Evolutionary conservation across 2,329 filamentous ascomycete species (phyloP).

Genomic region (Tothia fuscella): DNA sequence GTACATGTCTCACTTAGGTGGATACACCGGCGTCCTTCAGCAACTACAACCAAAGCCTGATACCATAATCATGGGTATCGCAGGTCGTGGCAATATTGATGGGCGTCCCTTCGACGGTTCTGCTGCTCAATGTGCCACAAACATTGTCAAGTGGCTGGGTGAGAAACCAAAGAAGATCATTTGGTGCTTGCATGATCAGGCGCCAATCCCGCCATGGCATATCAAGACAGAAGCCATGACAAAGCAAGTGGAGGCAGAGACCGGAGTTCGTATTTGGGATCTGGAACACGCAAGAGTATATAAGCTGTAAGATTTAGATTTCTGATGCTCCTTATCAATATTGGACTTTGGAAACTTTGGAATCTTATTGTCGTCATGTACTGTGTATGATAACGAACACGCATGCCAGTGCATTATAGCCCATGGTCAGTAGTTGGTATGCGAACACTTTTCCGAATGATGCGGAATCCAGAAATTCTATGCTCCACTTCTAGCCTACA

Average conservation of each 20-base stretch:
- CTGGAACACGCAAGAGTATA: neutral
- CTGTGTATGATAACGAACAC: no score
- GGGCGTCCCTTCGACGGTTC: conserved; percentile 5
- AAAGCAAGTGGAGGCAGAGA: neutral
- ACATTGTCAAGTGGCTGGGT: conserved; percentile 2
- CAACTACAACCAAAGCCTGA: conserved; percentile 16
- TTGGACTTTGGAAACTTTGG: no score
- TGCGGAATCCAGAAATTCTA: no score
- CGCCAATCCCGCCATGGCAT: neutral
- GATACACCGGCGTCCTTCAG: conserved; percentile 15
- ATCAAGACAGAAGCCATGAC: neutral
- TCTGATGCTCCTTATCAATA: no score
- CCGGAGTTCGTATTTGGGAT: neutral
- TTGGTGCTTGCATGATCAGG: conserved; percentile 4
- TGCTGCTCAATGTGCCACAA: conserved; percentile 2
- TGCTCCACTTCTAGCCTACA: no score
- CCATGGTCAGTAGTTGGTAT: no score
- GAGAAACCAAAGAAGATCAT: conserved; percentile 2
- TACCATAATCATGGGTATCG: conserved; percentile 16
- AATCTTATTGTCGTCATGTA: no score
- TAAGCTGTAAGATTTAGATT: no score
- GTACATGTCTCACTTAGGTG: conserved; percentile 17
- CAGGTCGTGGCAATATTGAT: conserved; percentile 15
- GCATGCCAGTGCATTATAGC: no score
- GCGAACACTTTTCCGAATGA: no score